A percentile compares a stretch with the other conserved stretches of the same genome.
Conservation (phyloP, 2,329 filamentous ascomycete species). For the Paramyrothecium sp. region DNA sequence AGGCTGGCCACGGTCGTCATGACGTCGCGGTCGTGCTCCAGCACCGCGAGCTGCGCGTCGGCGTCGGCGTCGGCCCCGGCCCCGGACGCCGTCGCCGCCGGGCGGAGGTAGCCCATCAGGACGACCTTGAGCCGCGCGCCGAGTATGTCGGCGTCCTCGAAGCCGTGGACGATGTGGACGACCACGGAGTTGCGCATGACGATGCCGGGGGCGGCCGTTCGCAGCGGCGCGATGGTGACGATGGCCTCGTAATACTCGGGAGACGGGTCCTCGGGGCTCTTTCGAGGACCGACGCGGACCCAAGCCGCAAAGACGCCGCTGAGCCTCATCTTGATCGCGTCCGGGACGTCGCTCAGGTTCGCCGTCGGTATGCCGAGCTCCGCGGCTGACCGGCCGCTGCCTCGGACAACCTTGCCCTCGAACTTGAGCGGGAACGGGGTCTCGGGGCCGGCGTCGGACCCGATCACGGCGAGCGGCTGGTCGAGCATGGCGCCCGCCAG, state of each 20-base stretch:
- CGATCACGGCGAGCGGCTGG: conserved; percentile 36
- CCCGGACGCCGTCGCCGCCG: conserved; percentile 3
- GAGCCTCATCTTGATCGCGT: conserved; percentile 52
- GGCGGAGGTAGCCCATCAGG: conserved; percentile 59
- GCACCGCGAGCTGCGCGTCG: conserved; percentile 18
- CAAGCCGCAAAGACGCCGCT: conserved; percentile 66
- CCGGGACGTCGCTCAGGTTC: conserved; percentile 50
- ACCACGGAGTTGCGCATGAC: conserved; percentile 49
- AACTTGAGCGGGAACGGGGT: conserved; percentile 54
- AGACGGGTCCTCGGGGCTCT: conserved; percentile 28
- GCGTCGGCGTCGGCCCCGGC: neutral
- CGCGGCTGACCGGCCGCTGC: conserved; percentile 36
- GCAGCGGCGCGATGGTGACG: conserved; percentile 53
- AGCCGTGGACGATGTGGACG: conserved; percentile 54
- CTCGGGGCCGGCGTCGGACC: conserved; percentile 48
- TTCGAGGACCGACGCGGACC: conserved; percentile 43
- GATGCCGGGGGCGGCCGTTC: conserved; percentile 42
- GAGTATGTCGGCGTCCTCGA: conserved; percentile 39
- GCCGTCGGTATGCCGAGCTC: conserved; percentile 51
- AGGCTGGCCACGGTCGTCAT: conserved; percentile 44
- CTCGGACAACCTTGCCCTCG: conserved; percentile 42
- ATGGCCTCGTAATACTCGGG: conserved; percentile 58
- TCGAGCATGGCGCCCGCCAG: conserved; percentile 28
- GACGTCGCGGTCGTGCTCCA: conserved; percentile 37
- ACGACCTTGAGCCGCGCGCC: conserved; percentile 48